Evolutionary conservation across 805 yeast genomes (phyloP), one percentile per base, ranked within the genome.

Genomic region (Isabelozyma pseudorhagii): DNA sequence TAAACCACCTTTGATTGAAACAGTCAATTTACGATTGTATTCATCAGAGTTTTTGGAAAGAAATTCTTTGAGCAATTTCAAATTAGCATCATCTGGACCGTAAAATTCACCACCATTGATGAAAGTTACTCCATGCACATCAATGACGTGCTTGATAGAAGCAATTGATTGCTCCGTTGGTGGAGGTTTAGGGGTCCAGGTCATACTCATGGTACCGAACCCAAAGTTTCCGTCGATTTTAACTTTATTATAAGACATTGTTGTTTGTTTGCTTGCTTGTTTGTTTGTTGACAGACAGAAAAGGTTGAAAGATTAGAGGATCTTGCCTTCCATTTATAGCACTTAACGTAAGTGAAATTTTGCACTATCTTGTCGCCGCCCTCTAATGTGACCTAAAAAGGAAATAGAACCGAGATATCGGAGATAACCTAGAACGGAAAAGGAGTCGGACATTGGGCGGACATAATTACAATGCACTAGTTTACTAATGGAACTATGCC

Each of bases 21-120:
- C 62, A 15, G 80, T 69, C 43, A 84, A 82, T 52, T 85, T 60
- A 46, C 78, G 68, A 46, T 83, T 77, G 46, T 71, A 69, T 44
- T 79, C 84, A 2, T 90, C 87, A 51, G 79, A 71, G 54, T 71
- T 56, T 8, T 52, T 31, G 36, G 61, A 73, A 56, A 87, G 80
- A 61, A 86, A 89, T 8, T 74, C 78, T 44, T 77, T 70, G 40
- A 88, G 63, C 49, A 81, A 74, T 56, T 77, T 67, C 70, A 90
- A 69, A 60, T 87, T 88, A 52, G 69, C 66, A 44, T 58, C 58
- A 45, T 72, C 69, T 0, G 66, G 52, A 13, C 96, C 96, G 58
- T 90, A 89, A 61, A 89, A 88, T 58, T 85, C 94, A 51, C 94
- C 94, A 27, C 82, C 83, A 60, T 89, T 89, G 66, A 87, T 69